These are phyloP conservation scores for Microcos paniculata DNA, from an alignment of 345 rosid species.

Conservation along the genomic window DNA sequence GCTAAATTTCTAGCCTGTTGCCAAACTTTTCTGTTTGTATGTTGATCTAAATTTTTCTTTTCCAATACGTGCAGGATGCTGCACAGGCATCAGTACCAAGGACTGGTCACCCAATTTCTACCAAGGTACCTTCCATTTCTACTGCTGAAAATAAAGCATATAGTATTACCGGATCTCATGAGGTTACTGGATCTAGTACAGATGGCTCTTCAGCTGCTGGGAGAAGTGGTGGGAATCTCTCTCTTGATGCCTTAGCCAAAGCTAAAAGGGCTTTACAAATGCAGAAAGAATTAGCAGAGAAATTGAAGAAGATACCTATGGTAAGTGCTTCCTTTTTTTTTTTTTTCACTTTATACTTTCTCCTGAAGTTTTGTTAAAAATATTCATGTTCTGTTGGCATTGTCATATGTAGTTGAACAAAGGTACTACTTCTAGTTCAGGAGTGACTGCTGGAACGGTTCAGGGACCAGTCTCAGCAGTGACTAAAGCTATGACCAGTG, in stretches of 20 bases:
- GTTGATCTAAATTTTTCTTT: conserved; percentile 3
- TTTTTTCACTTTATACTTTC: not conserved
- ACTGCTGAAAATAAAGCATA: conserved; percentile 99
- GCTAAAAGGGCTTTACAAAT: conserved; percentile 80
- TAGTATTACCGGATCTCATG: conserved; percentile 98
- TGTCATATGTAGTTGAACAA: conserved; percentile 46
- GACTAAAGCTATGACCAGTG: conserved; percentile 23
- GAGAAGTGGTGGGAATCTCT: conserved; percentile 72
- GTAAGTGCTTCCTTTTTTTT: conserved; percentile 38
- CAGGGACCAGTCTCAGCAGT: conserved; percentile 29
- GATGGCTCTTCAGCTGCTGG: conserved; percentile 88
- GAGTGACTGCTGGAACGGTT: conserved; percentile 24
- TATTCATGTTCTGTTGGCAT: not conserved
- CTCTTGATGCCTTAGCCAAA: conserved; percentile 87
- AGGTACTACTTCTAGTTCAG: conserved; percentile 37
- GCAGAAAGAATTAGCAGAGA: conserved; percentile 69
- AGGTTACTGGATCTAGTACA: conserved; percentile 99
- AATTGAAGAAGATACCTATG: conserved; percentile 59
- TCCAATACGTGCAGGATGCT: conserved; percentile 48
- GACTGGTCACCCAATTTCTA: conserved; percentile 44
- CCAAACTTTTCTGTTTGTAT: not conserved
- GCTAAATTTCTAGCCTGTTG: not conserved
- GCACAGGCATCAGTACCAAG: conserved; percentile 27
- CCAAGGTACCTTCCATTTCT: conserved; percentile 96
- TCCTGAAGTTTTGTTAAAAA: not conserved